Conservation (phyloP, 2,329 filamentous ascomycete species). For the Fusarium sp. region DNA sequence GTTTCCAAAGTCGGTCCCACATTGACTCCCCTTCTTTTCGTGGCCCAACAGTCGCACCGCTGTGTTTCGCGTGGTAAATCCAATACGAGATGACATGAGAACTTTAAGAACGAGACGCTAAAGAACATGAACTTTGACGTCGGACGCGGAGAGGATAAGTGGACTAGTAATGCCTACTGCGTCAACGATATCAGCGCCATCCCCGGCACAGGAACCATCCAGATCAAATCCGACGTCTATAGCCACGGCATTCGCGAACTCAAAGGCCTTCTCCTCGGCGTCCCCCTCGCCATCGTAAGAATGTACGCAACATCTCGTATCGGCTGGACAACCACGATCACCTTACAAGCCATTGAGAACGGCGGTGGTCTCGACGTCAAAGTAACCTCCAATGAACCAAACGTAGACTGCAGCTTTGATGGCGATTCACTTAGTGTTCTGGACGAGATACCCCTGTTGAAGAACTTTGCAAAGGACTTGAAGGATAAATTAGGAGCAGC, state of each 20-base stretch:
- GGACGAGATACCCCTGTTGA: neutral
- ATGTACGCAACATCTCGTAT: neutral
- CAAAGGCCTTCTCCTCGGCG: neutral
- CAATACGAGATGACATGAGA: neutral
- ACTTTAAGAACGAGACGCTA: neutral
- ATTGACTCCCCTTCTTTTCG: neutral
- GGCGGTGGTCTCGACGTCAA: neutral
- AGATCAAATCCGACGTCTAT: neutral
- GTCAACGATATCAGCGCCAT: neutral
- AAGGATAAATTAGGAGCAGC: neutral
- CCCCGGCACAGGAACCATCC: neutral
- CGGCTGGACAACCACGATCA: neutral
- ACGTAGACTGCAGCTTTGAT: neutral
- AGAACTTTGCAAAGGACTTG: neutral
- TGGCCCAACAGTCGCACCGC: neutral
- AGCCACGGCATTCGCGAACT: neutral
- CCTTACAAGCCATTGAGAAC: neutral
- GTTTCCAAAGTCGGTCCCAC: neutral
- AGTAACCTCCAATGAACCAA: neutral
- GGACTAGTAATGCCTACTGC: neutral
- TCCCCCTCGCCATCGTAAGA: neutral
- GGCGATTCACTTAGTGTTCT: neutral
- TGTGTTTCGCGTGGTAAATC: neutral
- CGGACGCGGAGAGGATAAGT: neutral
- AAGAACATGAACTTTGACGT: neutral